A percentile compares a stretch with the other conserved stretches of the same genome.
These are phyloP conservation scores for Syzygium oleosum DNA, from an alignment of 345 rosid species.

Conservation along the genomic window DNA sequence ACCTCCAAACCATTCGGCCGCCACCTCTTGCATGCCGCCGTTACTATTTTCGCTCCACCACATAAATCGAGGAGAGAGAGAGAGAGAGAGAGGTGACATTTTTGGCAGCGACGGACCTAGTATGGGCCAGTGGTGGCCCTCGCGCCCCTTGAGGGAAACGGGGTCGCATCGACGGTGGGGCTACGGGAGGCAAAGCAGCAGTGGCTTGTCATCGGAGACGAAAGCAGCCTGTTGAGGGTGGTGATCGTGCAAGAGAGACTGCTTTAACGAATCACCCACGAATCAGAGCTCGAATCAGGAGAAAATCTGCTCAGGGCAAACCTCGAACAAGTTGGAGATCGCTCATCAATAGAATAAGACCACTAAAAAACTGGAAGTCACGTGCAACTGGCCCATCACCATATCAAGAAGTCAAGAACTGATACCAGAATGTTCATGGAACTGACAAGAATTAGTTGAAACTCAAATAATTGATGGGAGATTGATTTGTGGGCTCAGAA, in stretches of 20 bases:
- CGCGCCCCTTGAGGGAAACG: background rate
- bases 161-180: background rate
- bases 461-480: background rate
- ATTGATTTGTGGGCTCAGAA: background rate
- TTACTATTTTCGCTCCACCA: background rate
- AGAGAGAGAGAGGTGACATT: background rate
- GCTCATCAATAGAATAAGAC: background rate
- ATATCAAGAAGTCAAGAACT: background rate
- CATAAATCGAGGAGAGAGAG: background rate
- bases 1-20: background rate
- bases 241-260: background rate
- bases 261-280: background rate
- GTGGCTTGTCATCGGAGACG: background rate
- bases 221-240: background rate
- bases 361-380: background rate
- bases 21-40: background rate
- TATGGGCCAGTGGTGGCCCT: background rate
- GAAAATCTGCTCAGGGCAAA: background rate
- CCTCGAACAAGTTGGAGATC: background rate
- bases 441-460: background rate
- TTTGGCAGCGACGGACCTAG: background rate
- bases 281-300: background rate
- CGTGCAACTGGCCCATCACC: background rate
- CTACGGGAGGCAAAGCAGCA: background rate
- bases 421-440: background rate